A percentile compares a stretch with the other conserved stretches of the same genome.
phyloP scores from a whole-genome alignment of 805 yeast species.

The Cyberlindnera americana region DNA sequence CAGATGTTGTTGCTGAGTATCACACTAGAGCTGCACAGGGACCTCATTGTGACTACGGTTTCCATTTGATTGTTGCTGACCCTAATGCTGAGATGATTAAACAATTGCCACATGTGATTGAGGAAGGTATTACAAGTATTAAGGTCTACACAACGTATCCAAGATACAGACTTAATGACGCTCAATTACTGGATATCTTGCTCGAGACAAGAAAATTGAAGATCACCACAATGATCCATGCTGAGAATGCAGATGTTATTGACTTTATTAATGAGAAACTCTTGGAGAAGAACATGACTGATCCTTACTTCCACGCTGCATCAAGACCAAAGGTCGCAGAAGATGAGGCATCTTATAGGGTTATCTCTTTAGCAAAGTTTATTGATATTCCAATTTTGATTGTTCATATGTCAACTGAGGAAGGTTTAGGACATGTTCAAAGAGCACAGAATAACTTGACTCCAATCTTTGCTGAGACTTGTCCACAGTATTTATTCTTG shows the following conservation, averaged over 20 bases:
- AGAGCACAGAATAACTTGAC: slow-evolving; percentile 38
- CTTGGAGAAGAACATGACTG: slow-evolving; percentile 34
- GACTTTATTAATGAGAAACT: slow-evolving; percentile 38
- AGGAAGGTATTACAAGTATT: slow-evolving; percentile 24
- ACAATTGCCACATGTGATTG: slow-evolving; percentile 34
- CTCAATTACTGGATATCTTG: slow-evolving; percentile 37
- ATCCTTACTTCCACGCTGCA: slow-evolving; percentile 43
- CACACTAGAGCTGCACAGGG: slow-evolving; percentile 29
- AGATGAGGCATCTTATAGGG: slow-evolving; percentile 48
- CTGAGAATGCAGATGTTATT: slow-evolving; percentile 48
- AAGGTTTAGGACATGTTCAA: slow-evolving; percentile 39
- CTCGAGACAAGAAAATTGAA: slow-evolving; percentile 37
- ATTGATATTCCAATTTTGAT: slow-evolving; percentile 44
- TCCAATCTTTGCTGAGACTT: slow-evolving; percentile 48
- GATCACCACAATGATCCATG: slow-evolving; percentile 48
- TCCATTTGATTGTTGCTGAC: slow-evolving; percentile 42
- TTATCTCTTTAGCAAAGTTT: slow-evolving; percentile 39
- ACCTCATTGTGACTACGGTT: slow-evolving; percentile 45
- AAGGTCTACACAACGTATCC: slow-evolving; percentile 44
- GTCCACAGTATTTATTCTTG: slow-evolving; percentile 46
- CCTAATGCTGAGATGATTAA: slow-evolving; percentile 31
- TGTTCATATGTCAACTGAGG: slow-evolving; percentile 46
- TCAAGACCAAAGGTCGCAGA: slow-evolving; percentile 44
- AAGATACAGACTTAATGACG: slow-evolving; percentile 37
- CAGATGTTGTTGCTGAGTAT: slow-evolving; percentile 32